These are phyloP conservation scores for Phytomonas francai DNA, from an alignment of 208 protist genomes.

Conservation along the genomic window DNA sequence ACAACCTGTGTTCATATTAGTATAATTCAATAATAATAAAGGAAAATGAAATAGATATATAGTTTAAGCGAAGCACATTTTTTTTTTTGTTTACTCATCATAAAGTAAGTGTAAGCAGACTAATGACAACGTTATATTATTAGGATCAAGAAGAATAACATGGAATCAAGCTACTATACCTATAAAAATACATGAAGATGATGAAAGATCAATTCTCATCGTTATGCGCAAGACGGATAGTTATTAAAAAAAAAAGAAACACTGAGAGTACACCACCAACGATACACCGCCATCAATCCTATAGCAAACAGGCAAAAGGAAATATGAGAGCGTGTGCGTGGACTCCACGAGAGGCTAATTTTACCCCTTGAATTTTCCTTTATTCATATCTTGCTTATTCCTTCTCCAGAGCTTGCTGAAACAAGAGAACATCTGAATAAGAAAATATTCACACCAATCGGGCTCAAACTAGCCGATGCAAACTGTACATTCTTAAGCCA, in stretches of 20 bases:
- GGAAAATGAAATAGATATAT: slow-evolving; percentile 2
- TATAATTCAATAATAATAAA: slow-evolving; percentile 1
- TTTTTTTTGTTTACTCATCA: no score
- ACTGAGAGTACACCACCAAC: neutral
- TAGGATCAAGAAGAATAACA: no score
- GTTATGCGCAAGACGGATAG: neutral
- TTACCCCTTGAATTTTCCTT: no score
- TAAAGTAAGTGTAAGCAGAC: no score
- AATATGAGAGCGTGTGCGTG: neutral
- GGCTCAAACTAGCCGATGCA: neutral
- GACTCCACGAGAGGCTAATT: no score
- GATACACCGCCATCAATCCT: neutral
- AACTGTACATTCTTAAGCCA: neutral
- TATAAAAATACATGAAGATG: neutral
- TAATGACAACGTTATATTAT: no score
- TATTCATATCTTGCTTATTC: no score
- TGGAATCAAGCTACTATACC: no score
- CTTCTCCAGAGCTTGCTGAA: neutral
- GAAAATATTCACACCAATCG: neutral
- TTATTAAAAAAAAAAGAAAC: neutral
- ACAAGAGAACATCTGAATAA: neutral
- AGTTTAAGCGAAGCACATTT: no score
- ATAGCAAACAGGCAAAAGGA: neutral
- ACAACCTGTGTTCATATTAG: neutral
- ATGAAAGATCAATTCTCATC: neutral